phyloP scores from a whole-genome alignment of 2,329 filamentous ascomycete species.

The Fusarium graminum region DNA sequence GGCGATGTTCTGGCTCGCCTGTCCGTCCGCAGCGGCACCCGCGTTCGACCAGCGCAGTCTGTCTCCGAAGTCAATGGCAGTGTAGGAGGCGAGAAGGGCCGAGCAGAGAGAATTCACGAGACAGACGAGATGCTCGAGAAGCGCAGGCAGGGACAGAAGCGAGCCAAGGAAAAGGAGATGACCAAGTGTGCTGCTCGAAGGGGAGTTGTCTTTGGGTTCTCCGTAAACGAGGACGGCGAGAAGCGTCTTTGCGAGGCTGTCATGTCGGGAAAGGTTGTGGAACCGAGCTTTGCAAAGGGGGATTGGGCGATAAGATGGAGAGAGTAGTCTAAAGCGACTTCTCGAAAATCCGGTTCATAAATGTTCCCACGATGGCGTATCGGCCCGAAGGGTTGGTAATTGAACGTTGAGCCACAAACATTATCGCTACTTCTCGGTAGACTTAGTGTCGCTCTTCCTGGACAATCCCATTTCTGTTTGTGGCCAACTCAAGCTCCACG shows the following conservation, averaged over 20 bases:
- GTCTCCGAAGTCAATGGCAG: slow-evolving; percentile 67
- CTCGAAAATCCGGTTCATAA: no score
- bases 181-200: slow-evolving; percentile 73
- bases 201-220: slow-evolving; percentile 68
- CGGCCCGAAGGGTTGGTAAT: slow-evolving; percentile 7
- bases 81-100: slow-evolving; percentile 67
- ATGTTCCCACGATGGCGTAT: no score
- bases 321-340: no score
- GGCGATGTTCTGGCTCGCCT: slow-evolving; percentile 55
- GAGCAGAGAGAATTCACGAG: slow-evolving; percentile 65
- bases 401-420: not conserved
- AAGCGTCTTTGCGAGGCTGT: slow-evolving; percentile 68
- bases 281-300: slow-evolving; percentile 71
- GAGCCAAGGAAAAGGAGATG: slow-evolving; percentile 65
- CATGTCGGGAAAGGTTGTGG: slow-evolving; percentile 69
- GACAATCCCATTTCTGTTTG: not conserved
- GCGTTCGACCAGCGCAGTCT: slow-evolving; percentile 54
- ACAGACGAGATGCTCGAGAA: slow-evolving; percentile 64
- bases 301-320: slow-evolving; percentile 71
- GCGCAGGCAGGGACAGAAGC: slow-evolving; percentile 62
- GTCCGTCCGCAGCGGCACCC: slow-evolving; percentile 55
- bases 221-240: slow-evolving; percentile 28
- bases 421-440: not conserved
- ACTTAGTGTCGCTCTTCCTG: not conserved
- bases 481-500: not conserved